phyloP scores from a whole-genome alignment of 352 stramenopile species.

The Globisporangium emineosum region DNA sequence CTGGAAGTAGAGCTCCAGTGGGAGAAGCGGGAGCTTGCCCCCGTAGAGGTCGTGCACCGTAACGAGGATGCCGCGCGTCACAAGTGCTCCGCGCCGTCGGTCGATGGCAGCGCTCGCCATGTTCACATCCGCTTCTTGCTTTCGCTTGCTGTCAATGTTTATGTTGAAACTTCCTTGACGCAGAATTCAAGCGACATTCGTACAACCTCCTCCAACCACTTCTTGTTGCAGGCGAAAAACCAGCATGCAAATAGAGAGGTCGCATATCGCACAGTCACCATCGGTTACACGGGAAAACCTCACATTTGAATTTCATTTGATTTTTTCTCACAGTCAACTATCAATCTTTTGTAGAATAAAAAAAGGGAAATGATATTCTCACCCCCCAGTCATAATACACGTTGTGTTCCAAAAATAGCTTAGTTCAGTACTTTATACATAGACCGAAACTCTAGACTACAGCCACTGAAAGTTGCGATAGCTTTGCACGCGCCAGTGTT shows the following conservation, averaged over 20 bases:
- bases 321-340: no score
- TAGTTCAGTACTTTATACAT: constrained; percentile 3
- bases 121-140: constrained; percentile 2
- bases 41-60: constrained; percentile 71
- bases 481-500: constrained; percentile 2
- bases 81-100: constrained; percentile 31
- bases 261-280: not conserved
- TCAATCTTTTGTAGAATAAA: no score
- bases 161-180: not conserved
- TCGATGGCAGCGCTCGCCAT: constrained; percentile 53
- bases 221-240: no score
- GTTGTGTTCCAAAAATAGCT: constrained; percentile 4
- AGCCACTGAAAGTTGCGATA: not conserved
- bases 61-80: constrained; percentile 53
- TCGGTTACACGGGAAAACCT: not conserved
- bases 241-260: not conserved
- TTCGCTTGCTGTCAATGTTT: not conserved
- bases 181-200: not conserved
- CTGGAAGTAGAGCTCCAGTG: constrained; percentile 49
- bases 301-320: no score
- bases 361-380: constrained; percentile 5
- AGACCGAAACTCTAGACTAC: not conserved
- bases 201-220: not conserved
- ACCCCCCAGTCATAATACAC: not conserved
- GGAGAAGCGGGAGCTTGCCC: constrained; percentile 31